phyloP scores from a whole-genome alignment of 768 basidiomycete species.

The Rhodosporidiobolus odoratus region DNA sequence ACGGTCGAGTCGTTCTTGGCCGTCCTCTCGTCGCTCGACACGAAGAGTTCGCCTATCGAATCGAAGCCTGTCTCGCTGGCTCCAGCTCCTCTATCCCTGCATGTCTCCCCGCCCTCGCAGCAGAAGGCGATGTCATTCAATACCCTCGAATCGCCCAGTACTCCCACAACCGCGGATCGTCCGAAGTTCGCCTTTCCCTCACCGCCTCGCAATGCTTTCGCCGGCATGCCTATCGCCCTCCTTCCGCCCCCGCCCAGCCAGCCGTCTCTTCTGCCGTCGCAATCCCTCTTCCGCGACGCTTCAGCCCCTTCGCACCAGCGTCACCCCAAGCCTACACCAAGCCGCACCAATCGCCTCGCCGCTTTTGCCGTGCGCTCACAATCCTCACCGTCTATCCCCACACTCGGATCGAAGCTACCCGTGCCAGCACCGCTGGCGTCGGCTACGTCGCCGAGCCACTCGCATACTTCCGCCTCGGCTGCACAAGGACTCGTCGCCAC shows the following conservation, averaged over 20 bases:
- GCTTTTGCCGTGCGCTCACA: constrained; percentile 7
- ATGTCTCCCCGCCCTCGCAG: neutral
- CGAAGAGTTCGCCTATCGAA: neutral
- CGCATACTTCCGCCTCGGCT: neutral
- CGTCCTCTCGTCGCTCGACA: constrained; percentile 22
- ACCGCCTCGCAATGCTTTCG: neutral
- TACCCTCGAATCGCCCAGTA: constrained; percentile 34
- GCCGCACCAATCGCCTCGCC: neutral
- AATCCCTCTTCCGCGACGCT: neutral
- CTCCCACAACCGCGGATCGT: constrained; percentile 9
- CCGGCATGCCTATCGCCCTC: neutral
- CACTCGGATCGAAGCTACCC: neutral
- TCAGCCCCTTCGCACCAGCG: neutral
- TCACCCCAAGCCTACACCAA: neutral
- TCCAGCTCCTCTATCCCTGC: constrained; percentile 3
- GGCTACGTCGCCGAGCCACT: neutral
- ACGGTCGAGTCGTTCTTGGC: constrained; percentile 32
- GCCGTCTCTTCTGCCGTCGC: neutral
- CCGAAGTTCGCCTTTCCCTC: neutral
- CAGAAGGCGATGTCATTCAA: constrained; percentile 16
- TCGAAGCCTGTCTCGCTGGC: neutral
- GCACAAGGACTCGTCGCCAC: constrained; percentile 18
- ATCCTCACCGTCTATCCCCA: neutral
- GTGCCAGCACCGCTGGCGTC: neutral
- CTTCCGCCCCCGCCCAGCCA: neutral